Base-by-base conservation (phyloP, 2,329 filamentous ascomycete species). In the Annulohypoxylon truncatum region DNA sequence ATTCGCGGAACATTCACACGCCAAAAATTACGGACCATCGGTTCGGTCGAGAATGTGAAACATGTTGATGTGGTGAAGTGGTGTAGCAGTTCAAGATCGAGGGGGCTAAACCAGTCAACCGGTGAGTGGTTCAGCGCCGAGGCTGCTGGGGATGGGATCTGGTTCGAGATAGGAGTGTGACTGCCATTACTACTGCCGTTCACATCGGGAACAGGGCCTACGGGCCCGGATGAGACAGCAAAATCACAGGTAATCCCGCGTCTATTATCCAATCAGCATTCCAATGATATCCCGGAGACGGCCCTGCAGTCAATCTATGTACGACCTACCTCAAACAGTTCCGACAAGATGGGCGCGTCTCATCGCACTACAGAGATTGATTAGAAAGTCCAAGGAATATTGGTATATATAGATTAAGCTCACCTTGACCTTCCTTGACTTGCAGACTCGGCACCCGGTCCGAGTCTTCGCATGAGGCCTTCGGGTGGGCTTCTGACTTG, bases 61-160 rank as follows among this genome's bases (percentile, higher is more conserved):
- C 79, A 80, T 0, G 85, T 87, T 8, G 80, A 81, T 0, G 80
- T 82, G 46, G 79, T 81, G 67, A 80, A 87, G 73, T 87, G 83
- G 70, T 87, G 83, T 5, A 87, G 76, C 1, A 87, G 79, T 67
- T 87, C 83, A 7, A 86, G 77, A 47, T 86, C 83, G 9, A 80
- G 70, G 40, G 62, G 74, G 44, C 62, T 75, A 20, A 72, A 70
- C 66, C 69, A 72, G 18, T 66, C 55, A 5, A 53, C n/a, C 42
- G 68, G 31, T 12, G 47, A 58, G 18, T 68, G 52, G 1, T 52
- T 53, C 13, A 62, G 56, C 8, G 65, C 61, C 29, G 51, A 18
- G 20, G 57, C 55, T 22, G 62, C 53, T 5, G 70, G 70, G 12
- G 70, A 68, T 3, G 69, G 59, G 28, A 63, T 55, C 18, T 69